A percentile compares a stretch with the other conserved stretches of the same genome.
These are phyloP conservation scores for Paraconiothyrium brasiliense DNA, from an alignment of 2,329 filamentous ascomycete genomes.

Conservation along the genomic window DNA sequence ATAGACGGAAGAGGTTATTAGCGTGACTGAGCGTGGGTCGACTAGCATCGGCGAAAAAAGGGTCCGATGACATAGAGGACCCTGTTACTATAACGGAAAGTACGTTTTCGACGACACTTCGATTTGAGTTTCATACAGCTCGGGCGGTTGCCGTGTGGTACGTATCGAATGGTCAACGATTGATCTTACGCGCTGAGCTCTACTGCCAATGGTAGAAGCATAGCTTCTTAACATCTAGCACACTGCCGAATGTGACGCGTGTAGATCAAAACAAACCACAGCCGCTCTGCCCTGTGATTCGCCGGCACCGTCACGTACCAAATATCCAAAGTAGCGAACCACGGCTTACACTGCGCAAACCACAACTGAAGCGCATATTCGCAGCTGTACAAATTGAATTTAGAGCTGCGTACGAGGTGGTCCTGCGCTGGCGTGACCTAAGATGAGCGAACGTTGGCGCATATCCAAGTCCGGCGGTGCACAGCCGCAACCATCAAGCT, in stretches of 20 bases:
- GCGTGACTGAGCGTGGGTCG: not conserved
- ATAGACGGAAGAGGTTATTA: not conserved
- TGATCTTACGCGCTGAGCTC: not conserved
- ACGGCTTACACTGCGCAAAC: not conserved
- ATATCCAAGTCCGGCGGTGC: conserved; percentile 8
- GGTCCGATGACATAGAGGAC: not conserved
- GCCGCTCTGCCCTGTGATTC: not conserved
- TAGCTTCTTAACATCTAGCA: not conserved
- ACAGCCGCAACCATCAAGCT: conserved; percentile 8
- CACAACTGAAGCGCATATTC: conserved; percentile 4
- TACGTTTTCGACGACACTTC: too few species aligned
- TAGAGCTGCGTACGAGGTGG: not conserved
- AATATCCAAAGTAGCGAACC: not conserved
- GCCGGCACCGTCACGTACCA: not conserved
- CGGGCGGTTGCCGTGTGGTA: not conserved
- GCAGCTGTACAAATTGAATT: not conserved
- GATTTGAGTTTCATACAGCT: too few species aligned
- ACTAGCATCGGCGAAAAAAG: not conserved
- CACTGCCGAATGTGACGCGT: not conserved
- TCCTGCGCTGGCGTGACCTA: conserved; percentile 6
- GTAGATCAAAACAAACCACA: not conserved
- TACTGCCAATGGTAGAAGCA: not conserved
- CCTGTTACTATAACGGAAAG: not conserved
- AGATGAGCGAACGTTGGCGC: not conserved
- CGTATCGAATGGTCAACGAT: not conserved